Evolutionary conservation across 371 early-diverging fungal genomes (phyloP).

Genomic region (Rhizomucor pusillus): DNA sequence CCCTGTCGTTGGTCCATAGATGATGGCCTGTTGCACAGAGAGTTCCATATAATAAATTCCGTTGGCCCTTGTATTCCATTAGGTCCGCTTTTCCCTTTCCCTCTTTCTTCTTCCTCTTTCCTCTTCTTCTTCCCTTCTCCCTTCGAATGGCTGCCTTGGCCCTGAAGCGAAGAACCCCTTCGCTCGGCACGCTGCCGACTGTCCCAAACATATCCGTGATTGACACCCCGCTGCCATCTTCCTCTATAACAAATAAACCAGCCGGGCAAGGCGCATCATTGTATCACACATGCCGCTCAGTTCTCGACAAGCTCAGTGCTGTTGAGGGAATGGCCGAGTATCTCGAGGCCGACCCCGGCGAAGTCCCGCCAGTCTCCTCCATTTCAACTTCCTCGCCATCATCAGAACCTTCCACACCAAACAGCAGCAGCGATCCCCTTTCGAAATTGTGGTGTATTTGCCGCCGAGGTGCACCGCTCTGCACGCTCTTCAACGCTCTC

Average conservation of each 20-base stretch:
- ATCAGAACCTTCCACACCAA: conserved; percentile 30
- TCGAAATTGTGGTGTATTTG: conserved; percentile 85
- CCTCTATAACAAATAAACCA: conserved; percentile 16
- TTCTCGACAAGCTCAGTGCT: conserved; percentile 54
- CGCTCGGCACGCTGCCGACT: conserved; percentile 22
- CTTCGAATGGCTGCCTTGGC: conserved; percentile 30
- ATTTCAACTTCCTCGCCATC: conserved; percentile 4
- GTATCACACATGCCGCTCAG: conserved; percentile 63
- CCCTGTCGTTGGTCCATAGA: too few relatives aligned
- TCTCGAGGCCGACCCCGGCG: conserved; percentile 36
- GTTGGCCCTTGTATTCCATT: too few relatives aligned
- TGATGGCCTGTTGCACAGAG: too few relatives aligned
- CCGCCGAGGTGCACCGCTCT: conserved; percentile 85
- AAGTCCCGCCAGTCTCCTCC: conserved; percentile 10
- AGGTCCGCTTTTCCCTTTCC: conserved; percentile 1
- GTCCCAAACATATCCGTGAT: conserved; percentile 11
- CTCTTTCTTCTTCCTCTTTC: conserved; percentile 11
- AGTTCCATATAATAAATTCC: too few relatives aligned
- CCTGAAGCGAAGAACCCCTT: conserved; percentile 36
- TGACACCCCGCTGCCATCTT: conserved; percentile 20
- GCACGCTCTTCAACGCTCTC: conserved; percentile 79
- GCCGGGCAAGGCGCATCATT: conserved; percentile 45
- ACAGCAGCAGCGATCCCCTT: conserved; percentile 72
- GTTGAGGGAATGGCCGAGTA: conserved; percentile 63
- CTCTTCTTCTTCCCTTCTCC: conserved; percentile 11